Evolutionary conservation across 2,329 filamentous ascomycete genomes (phyloP).

Genomic region (Monosporascus sp.): DNA sequence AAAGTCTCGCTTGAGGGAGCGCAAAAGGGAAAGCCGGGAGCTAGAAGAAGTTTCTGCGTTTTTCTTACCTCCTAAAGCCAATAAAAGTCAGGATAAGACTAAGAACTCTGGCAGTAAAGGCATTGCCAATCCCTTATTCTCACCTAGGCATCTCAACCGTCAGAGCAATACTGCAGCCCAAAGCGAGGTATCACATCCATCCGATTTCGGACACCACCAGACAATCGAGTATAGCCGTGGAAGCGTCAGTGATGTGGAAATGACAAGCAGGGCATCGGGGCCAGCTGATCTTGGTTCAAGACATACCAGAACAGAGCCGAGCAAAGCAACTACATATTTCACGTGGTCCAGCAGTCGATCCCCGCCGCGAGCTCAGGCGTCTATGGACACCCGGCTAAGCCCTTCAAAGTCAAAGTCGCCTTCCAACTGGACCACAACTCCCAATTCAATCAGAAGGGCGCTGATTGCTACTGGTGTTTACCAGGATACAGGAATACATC

Average conservation of each 20-base stretch:
- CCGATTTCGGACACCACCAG: background rate
- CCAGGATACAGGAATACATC: constrained; percentile 13
- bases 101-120: constrained; percentile 1
- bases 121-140: background rate
- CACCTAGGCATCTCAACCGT: background rate
- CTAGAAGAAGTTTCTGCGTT: constrained; percentile 31
- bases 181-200: background rate
- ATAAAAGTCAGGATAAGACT: constrained; percentile 3
- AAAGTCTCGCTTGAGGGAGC: constrained; percentile 14
- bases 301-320: constrained; percentile 5
- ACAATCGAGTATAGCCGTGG: background rate
- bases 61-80: constrained; percentile 20
- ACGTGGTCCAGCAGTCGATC: constrained; percentile 21
- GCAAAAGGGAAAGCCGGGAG: constrained; percentile 25
- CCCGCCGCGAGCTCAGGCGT: constrained; percentile 5
- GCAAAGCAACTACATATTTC: constrained; percentile 17
- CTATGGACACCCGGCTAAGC: background rate
- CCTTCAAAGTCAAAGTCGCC: constrained; percentile 1
- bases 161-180: background rate
- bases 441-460: constrained; percentile 12
- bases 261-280: background rate
- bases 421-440: constrained; percentile 12
- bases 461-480: constrained; percentile 20
- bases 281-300: background rate
- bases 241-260: background rate